Conservation (phyloP, 148 eudicot genomes). For the Heliamphora exappendiculata region DNA sequence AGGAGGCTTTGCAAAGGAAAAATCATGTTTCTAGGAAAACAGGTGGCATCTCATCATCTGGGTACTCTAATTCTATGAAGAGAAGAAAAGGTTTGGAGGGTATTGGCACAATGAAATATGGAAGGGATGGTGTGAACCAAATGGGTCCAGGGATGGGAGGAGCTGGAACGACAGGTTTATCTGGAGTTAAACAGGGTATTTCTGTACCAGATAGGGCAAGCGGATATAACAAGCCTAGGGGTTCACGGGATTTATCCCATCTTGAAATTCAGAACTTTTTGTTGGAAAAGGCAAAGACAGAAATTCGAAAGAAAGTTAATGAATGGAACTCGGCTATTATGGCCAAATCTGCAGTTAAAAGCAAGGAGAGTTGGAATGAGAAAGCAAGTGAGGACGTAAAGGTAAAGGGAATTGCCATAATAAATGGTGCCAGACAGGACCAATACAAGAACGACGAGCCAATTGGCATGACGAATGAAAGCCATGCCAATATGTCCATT, state of each 20-base stretch:
- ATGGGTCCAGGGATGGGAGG: slow-evolving; percentile 20
- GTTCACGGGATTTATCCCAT: slow-evolving; percentile 24
- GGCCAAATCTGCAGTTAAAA: slow-evolving; percentile 8
- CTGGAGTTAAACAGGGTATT: slow-evolving; percentile 15
- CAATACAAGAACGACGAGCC: slow-evolving; percentile 5
- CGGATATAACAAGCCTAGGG: slow-evolving; percentile 21
- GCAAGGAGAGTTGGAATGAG: slow-evolving; percentile 19
- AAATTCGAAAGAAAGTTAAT: slow-evolving; percentile 30
- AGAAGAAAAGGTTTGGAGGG: slow-evolving; percentile 44
- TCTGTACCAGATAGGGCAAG: slow-evolving; percentile 14
- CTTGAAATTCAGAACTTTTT: slow-evolving; percentile 30
- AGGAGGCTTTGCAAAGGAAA: slow-evolving; percentile 57
- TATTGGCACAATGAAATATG: slow-evolving; percentile 16
- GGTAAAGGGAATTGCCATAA: slow-evolving; percentile 16
- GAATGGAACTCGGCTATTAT: slow-evolving; percentile 23
- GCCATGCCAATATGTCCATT: background rate
- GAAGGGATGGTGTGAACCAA: slow-evolving; percentile 15
- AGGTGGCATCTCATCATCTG: slow-evolving; percentile 20
- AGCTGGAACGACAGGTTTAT: slow-evolving; percentile 9
- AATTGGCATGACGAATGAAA: slow-evolving; percentile 8
- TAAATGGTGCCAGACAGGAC: slow-evolving; percentile 17
- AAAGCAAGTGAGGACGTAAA: slow-evolving; percentile 18
- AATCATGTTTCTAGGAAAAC: slow-evolving; percentile 26
- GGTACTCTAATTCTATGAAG: slow-evolving; percentile 25
- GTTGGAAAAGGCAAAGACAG: slow-evolving; percentile 46